Base-by-base conservation (phyloP, 108 stramenopile species). In the Conticribra weissflogii region DNA sequence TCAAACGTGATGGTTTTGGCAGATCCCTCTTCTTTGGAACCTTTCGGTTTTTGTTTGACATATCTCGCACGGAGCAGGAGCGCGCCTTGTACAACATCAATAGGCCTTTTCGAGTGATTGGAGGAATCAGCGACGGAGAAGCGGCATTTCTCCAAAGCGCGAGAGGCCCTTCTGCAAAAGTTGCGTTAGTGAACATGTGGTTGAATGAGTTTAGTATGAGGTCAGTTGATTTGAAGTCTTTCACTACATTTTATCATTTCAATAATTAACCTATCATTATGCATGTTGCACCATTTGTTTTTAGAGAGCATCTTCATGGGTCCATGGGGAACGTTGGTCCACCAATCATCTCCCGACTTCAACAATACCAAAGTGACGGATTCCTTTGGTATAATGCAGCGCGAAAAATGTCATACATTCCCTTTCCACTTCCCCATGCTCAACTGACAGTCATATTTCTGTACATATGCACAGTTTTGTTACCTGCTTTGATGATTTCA, bases 391-490 rank as follows among this genome's bases (percentile, higher is more conserved):
- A 88, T 76, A 93, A 93, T 63, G 74, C 88, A 51, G 91, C 91
- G 12, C 71, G 91, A 17, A 93, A 93, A 63, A 66, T 93, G 83
- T 82, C 86, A 12, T 90, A 85, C 61, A 81, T 93, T 23, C 88
- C 88, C 0, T 90, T 93, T 58, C 91, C 91, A 14, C 89, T 93
- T 55, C 86, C 87, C 4, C 88, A 89, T 59, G 80, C 84, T 16
- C 91, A 93, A 71, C 66, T 85, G 17, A 72, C 85, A 51, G 41
- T 63, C 66, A 33, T 73, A 27, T 87, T 85, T 53, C 68, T 86
- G 12, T 46, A 85, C 47, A 59, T 87, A 0, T 59, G 78, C 22
- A 67, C 86, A 3, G 71, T 78, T 3, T 61, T 83, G 27, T 72
- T 85, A 3, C 87, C 91, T 41, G 34, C 84, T 14, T 31, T 93